phyloP scores from a whole-genome alignment of 176 grass and related monocot genomes.

The Musa itinerans region DNA sequence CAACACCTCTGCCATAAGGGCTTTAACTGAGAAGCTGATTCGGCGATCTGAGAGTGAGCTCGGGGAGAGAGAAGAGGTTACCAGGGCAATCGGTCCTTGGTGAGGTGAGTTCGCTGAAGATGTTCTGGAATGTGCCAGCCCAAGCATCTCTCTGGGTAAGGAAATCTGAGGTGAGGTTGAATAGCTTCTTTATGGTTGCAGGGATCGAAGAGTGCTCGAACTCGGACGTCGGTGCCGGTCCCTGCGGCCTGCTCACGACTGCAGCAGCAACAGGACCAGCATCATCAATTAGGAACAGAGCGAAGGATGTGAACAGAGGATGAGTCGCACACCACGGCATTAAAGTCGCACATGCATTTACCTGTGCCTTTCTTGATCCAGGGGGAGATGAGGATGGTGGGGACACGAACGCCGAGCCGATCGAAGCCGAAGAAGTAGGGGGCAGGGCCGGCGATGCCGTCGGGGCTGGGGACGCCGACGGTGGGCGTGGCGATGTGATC shows the following conservation, averaged over 20 bases:
- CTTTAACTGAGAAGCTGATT: not conserved
- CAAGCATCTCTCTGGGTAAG: conserved; percentile 17
- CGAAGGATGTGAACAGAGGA: not conserved
- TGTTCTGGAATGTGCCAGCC: conserved; percentile 2
- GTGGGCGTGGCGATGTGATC: conserved; percentile 15
- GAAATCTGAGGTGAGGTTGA: conserved; percentile 17
- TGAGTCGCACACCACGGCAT: no score
- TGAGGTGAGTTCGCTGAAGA: not conserved
- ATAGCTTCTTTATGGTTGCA: conserved; percentile 13
- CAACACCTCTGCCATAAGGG: not conserved
- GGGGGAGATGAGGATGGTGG: conserved; percentile 17
- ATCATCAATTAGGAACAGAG: not conserved
- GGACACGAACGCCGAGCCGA: conserved; percentile 19
- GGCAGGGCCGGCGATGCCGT: not conserved
- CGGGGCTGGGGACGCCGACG: conserved; percentile 11
- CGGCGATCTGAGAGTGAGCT: not conserved
- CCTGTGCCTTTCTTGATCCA: conserved; percentile 30
- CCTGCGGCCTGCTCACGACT: not conserved
- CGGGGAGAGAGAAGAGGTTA: not conserved
- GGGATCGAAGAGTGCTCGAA: conserved; percentile 17
- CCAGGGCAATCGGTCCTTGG: conserved; percentile 13
- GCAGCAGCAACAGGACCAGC: not conserved
- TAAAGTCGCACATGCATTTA: not conserved
- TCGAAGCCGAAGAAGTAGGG: conserved; percentile 20
- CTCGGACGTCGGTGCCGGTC: conserved; percentile 7